A percentile compares a stretch with the other conserved stretches of the same genome.
Evolutionary conservation across 306 rosid genomes (phyloP).

Genomic region (Corylus avellana): DNA sequence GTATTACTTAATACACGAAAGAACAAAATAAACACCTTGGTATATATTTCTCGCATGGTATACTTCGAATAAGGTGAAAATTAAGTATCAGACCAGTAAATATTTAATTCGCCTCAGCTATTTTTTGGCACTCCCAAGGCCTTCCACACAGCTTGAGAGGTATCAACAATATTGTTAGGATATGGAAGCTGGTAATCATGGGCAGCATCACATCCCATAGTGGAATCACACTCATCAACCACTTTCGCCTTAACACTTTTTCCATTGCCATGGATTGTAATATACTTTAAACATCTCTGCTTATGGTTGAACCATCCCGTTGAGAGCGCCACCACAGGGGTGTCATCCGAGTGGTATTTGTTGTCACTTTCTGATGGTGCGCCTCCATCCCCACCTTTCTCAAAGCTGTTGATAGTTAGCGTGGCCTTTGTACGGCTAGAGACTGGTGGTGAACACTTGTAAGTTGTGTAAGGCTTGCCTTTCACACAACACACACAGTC

Average conservation of each 20-base stretch:
- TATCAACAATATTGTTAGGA: slow-evolving; percentile 38
- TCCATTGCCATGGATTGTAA: slow-evolving; percentile 50
- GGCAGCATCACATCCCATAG: slow-evolving; percentile 44
- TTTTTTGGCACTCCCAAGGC: slow-evolving; percentile 37
- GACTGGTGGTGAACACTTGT: slow-evolving; percentile 38
- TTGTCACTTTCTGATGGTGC: slow-evolving; percentile 39
- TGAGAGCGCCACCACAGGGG: slow-evolving; percentile 46
- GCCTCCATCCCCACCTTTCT: slow-evolving; percentile 35
- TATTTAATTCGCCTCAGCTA: slow-evolving; percentile 20
- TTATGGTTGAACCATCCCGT: slow-evolving; percentile 43
- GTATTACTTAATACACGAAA: too few species aligned
- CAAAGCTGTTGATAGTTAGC: slow-evolving; percentile 50
- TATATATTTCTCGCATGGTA: too few species aligned
- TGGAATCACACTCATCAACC: slow-evolving; percentile 70
- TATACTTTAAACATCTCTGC: slow-evolving; percentile 37
- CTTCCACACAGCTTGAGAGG: slow-evolving; percentile 49
- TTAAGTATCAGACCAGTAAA: slow-evolving; percentile 34
- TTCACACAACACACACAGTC: slow-evolving; percentile 15
- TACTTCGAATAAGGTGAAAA: neutral
- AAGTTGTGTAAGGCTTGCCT: slow-evolving; percentile 18
- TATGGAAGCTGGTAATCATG: slow-evolving; percentile 50
- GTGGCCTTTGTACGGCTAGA: slow-evolving; percentile 31
- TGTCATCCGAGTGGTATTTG: slow-evolving; percentile 37
- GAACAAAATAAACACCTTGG: too few species aligned
- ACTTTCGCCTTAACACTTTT: slow-evolving; percentile 47